phyloP scores from a whole-genome alignment of 2,329 filamentous ascomycete species.

The Fusarium sp. region DNA sequence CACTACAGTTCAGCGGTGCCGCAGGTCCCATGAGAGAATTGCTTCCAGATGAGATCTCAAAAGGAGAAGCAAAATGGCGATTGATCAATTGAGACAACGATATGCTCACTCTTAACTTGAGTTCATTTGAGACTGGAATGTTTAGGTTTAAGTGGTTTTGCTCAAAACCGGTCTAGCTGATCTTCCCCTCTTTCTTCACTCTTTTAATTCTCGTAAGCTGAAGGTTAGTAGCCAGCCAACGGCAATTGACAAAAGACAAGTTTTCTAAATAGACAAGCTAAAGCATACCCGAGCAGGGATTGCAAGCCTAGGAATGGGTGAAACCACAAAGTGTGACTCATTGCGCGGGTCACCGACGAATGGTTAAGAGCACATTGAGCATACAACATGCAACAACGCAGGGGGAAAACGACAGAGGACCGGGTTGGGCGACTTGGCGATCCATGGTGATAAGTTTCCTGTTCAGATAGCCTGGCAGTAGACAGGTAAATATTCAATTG shows the following conservation, averaged over 20 bases:
- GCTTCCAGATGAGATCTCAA: slow-evolving; percentile 7
- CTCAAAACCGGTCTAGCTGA: background rate
- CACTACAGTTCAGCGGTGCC: slow-evolving; percentile 32
- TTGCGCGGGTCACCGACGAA: slow-evolving; percentile 36
- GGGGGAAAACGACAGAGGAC: slow-evolving; percentile 13
- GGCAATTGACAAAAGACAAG: slow-evolving; percentile 24
- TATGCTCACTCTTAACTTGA: background rate
- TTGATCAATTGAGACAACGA: slow-evolving; percentile 28
- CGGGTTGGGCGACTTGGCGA: slow-evolving; percentile 19
- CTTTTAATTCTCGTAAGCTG: slow-evolving; percentile 17
- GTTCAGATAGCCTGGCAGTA: slow-evolving; percentile 24
- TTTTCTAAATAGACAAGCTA: slow-evolving; percentile 36
- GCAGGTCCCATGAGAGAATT: slow-evolving; percentile 32
- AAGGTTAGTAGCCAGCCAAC: slow-evolving; percentile 25
- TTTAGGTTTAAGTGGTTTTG: background rate
- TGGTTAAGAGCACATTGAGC: slow-evolving; percentile 30
- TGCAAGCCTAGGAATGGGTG: slow-evolving; percentile 39
- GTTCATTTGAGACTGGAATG: slow-evolving; percentile 8
- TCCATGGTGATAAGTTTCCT: slow-evolving; percentile 10
- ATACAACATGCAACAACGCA: slow-evolving; percentile 31
- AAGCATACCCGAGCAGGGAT: slow-evolving; percentile 37
- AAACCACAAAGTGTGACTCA: slow-evolving; percentile 44
- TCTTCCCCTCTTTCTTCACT: background rate
- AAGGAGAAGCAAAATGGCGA: background rate
- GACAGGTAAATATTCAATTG: slow-evolving; percentile 16